phyloP scores from a whole-genome alignment of 208 protist genomes.

The Leishmania gerbilli region DNA sequence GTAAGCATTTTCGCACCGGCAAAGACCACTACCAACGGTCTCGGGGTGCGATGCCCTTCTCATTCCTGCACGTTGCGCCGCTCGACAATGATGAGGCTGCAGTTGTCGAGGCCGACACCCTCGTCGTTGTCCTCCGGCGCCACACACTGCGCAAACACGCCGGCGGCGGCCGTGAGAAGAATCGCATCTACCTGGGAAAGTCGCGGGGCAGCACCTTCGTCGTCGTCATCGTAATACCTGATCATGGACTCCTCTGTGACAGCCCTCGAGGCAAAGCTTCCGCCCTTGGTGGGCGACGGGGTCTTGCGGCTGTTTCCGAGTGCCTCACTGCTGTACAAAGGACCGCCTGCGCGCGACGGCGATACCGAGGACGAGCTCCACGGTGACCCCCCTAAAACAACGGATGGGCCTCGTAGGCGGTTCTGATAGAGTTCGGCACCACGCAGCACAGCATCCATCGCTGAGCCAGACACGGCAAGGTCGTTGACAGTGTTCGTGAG shows the following conservation, averaged over 20 bases:
- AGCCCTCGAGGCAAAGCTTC: background rate
- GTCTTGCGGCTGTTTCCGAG: background rate
- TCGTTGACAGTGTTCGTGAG: conserved; percentile 73
- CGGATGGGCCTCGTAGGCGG: conserved; percentile 26
- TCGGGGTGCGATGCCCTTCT: background rate
- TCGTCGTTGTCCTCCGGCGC: conserved; percentile 73
- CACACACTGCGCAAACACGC: conserved; percentile 77
- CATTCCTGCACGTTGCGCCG: conserved; percentile 38
- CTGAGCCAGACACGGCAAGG: conserved; percentile 54
- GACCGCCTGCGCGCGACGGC: background rate
- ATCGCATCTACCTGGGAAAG: conserved; percentile 43
- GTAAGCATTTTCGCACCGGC: background rate
- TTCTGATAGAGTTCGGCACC: conserved; percentile 45
- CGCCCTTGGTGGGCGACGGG: conserved; percentile 3
- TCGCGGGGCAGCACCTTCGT: background rate
- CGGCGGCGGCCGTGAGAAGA: conserved; percentile 61
- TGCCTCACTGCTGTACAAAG: background rate
- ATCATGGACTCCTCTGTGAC: conserved; percentile 14
- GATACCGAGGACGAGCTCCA: conserved; percentile 2
- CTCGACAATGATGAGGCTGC: conserved; percentile 71
- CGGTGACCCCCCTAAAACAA: background rate
- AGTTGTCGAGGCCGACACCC: conserved; percentile 83
- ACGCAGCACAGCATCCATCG: conserved; percentile 49
- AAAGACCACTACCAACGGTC: background rate
- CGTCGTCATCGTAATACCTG: conserved; percentile 16